Base-by-base conservation (phyloP, 1,139 yeast genomes). In the Saccharomycopsis crataegensis region DNA sequence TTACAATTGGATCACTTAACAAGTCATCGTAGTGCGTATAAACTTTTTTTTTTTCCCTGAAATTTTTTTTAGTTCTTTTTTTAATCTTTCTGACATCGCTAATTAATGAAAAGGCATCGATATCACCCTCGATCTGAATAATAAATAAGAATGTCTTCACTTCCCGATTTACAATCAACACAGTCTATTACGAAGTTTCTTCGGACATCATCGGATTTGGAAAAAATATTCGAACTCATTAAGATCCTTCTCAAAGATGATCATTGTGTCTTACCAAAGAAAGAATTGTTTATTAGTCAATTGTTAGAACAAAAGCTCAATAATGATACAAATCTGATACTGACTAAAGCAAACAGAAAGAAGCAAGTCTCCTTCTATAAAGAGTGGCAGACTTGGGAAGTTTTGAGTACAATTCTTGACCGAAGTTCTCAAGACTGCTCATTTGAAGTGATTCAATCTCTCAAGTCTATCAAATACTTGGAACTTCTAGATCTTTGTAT, bases 111-210 rank as follows among this genome's bases (percentile, higher is more conserved):
- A 22, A 22, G 28, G 28, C 28, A 22, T 22, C 28, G 28, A 22
- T 22, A 22, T 22, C 28, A 4, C 28, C 28, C 28, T 22, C 28
- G 28, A 22, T 22, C 28, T 22, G 28, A 22, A 22, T 22, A 22
- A 3, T 22, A 2, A 22, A 22, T 22, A 22, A 36, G 3, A 36
- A 36, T 36, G n/a, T 11, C n/a, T 11, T 36, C 40, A n/a, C n/a
- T 31, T 7, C 43, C 43, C 17, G 52, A 53, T 28, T 31, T 42
- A 28, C 16, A 17, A 1, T 49, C 52, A 3, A 45, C 50, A 14
- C 56, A 53, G 32, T 38, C 48, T 3, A 50, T 53, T 8, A 45
- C 56, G 7, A 49, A 50, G 33, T 53, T 53, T 17, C 42, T 53
- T 14, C 45, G 56, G 42, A 53, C 56, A 6, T 46, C 40, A 31